phyloP scores from a whole-genome alignment of 768 basidiomycete species.

The Jaapia argillacea region DNA sequence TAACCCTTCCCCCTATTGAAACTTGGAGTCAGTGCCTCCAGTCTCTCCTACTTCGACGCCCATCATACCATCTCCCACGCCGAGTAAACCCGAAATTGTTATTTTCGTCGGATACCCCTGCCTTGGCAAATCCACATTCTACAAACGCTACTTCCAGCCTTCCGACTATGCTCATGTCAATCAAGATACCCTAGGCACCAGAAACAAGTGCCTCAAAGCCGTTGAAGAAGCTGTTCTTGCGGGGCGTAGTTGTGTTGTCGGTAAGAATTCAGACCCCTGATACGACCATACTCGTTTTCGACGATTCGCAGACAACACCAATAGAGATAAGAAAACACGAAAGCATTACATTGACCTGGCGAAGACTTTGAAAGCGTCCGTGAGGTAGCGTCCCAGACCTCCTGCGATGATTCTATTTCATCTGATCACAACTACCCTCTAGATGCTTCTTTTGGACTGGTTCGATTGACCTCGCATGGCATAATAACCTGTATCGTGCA shows the following conservation, averaged over 20 bases:
- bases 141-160: constrained; percentile 51
- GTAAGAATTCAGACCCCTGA: constrained; percentile 31
- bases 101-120: constrained; percentile 55
- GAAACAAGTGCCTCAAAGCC: constrained; percentile 63
- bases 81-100: constrained; percentile 33
- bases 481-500: constrained; percentile 88
- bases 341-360: constrained; percentile 64
- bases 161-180: constrained; percentile 76
- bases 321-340: constrained; percentile 62
- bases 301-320: constrained; percentile 72
- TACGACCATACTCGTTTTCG: neutral
- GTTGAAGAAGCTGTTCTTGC: constrained; percentile 42
- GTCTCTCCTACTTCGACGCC: constrained; percentile 41
- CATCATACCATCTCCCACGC: constrained; percentile 14
- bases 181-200: constrained; percentile 72
- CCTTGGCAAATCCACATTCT: constrained; percentile 81
- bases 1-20: constrained; percentile 1
- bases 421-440: neutral
- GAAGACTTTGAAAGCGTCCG: constrained; percentile 36
- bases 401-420: neutral
- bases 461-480: constrained; percentile 77
- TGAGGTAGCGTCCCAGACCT: constrained; percentile 33
- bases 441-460: constrained; percentile 75
- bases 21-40: constrained; percentile 29
- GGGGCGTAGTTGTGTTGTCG: constrained; percentile 68